Evolutionary conservation across 1,139 yeast species (phyloP), one percentile per base, ranked within the genome.

Genomic region (Meyerozyma smithsonii): DNA sequence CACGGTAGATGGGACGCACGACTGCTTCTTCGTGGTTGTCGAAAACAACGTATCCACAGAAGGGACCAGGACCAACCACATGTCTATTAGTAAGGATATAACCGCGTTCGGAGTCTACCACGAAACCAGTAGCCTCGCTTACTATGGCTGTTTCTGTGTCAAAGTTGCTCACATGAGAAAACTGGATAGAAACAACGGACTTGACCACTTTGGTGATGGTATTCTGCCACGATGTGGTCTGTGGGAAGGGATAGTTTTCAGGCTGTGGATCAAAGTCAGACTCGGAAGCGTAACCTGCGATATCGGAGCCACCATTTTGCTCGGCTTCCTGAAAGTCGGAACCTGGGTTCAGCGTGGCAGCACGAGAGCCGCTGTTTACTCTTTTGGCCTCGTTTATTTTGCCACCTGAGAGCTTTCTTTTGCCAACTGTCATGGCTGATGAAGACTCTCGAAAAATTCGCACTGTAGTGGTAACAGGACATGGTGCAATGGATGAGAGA

Each of bases 21-120:
- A 82, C 88, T 39, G 89, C 87, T 62, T 90, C 96, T 62, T 90
- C 97, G 59, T 90, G 97, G 58, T 90, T 90, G 57, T 90, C 96
- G 56, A 89, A 89, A 1, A 90, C 90, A 0, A 88, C 95, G 54
- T 84, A 87, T 1, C 97, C 96, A 36, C 81, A 76, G 56, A 90
- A 88, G 2, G 96, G 96, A 8, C 97, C 96, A 0, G 96, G 89
- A 1, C 96, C 96, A 33, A 89, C 96, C 36, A 89, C 97, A 57
- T 89, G 97, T 58, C 96, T 77, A 63, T 90, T 90, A 11, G 97
- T 90, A 56, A 90, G 71, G 44, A 90, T 88, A 46, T 88, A 74
- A 8, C 97, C 97, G 33, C 78, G 62, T 41, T 74, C 69, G 3
- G 90, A 73, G 59, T 90, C 97, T 10, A 90, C 97, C n/a, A 90